Conservation (phyloP, 805 yeast species). For the Pichia nakasei region DNA sequence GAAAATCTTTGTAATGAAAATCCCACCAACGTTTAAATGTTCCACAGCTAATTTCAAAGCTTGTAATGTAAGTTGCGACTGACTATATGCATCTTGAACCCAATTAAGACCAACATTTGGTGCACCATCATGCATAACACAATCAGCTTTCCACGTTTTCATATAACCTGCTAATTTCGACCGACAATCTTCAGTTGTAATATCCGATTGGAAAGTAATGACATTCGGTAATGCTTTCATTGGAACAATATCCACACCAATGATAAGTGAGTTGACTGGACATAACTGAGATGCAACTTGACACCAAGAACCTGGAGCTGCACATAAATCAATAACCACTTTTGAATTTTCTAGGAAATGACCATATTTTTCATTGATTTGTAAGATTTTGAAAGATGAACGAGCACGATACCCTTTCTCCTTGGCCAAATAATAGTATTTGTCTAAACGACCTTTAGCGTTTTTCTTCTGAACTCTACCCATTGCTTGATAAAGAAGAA, state of each 20-base stretch:
- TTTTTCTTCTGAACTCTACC: slow-evolving; percentile 88
- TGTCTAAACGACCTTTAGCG: slow-evolving; percentile 98
- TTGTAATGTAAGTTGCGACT: slow-evolving; percentile 89
- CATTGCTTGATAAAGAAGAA: slow-evolving; percentile 12
- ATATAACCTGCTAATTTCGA: slow-evolving; percentile 89
- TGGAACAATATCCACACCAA: slow-evolving; percentile 98
- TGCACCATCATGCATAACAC: slow-evolving; percentile 98
- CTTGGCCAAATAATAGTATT: slow-evolving; percentile 91
- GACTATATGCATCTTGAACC: slow-evolving; percentile 99
- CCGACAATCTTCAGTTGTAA: slow-evolving; percentile 96
- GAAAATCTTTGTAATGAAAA: slow-evolving; percentile 93
- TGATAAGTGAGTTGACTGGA: slow-evolving; percentile 86
- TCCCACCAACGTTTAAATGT: slow-evolving; percentile 84
- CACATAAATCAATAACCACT: slow-evolving; percentile 96
- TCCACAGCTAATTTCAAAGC: slow-evolving; percentile 92
- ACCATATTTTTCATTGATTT: slow-evolving; percentile 93
- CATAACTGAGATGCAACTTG: slow-evolving; percentile 93
- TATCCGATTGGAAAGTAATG: slow-evolving; percentile 92
- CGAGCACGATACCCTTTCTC: slow-evolving; percentile 99
- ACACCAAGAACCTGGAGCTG: slow-evolving; percentile 99
- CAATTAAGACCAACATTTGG: slow-evolving; percentile 99
- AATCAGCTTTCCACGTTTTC: slow-evolving; percentile 98
- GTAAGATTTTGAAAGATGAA: slow-evolving; percentile 92
- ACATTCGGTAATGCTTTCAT: slow-evolving; percentile 94
- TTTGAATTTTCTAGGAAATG: slow-evolving; percentile 90